These are phyloP conservation scores for Oryza meyeriana DNA, from an alignment of 176 grass and related monocot species.

Conservation along the genomic window DNA sequence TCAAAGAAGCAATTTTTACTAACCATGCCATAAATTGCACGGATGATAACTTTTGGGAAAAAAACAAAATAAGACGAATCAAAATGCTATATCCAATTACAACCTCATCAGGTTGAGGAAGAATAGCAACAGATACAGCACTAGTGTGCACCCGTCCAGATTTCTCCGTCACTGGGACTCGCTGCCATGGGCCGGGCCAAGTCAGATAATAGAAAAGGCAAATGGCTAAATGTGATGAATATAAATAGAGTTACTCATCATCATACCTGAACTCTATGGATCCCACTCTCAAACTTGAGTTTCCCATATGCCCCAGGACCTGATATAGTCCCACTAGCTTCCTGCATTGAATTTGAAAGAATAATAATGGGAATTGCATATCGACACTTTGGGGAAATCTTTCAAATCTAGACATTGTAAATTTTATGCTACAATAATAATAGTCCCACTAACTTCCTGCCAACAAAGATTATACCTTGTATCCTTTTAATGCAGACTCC, in stretches of 20 bases:
- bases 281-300: constrained; percentile 88
- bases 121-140: constrained; percentile 90
- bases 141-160: constrained; percentile 91
- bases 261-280: constrained; percentile 95
- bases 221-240: not conserved
- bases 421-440: not conserved
- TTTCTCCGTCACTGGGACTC: constrained; percentile 91
- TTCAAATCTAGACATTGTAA: not conserved
- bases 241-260: not conserved
- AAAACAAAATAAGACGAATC: not conserved
- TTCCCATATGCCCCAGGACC: constrained; percentile 75
- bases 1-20: constrained; percentile 9
- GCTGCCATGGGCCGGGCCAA: constrained; percentile 39
- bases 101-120: constrained; percentile 96
- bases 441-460: not conserved
- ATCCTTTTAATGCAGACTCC: constrained; percentile 90
- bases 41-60: not conserved
- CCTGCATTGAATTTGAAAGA: constrained; percentile 39
- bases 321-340: constrained; percentile 96
- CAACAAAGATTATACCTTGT: constrained; percentile 56
- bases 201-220: not conserved
- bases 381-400: constrained; percentile 2
- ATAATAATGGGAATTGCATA: constrained; percentile 12
- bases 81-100: constrained; percentile 22
- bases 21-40: not conserved